phyloP scores from a whole-genome alignment of 192 early-diverging fungal genomes.

The Entomortierella beljakovae region DNA sequence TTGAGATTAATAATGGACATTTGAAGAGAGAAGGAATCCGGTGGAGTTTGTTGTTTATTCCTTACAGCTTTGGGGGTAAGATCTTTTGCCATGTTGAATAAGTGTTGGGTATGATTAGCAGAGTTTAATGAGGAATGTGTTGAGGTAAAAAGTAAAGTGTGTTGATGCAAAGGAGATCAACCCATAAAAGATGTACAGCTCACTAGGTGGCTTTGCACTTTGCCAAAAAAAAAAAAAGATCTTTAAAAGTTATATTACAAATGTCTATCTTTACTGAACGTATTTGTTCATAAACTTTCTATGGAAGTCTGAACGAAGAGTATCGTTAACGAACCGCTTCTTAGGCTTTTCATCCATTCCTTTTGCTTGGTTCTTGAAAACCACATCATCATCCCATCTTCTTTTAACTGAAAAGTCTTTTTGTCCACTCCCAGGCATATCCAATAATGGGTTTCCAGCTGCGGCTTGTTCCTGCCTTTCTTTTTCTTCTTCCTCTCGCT shows the following conservation, averaged over 20 bases:
- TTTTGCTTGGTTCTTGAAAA: conserved; percentile 96
- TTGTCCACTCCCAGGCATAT: conserved; percentile 41
- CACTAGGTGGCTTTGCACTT: conserved; percentile 10
- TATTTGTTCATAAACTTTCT: conserved; percentile 96
- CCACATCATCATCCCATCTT: conserved; percentile 98
- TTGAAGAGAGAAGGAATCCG: too few relatives aligned
- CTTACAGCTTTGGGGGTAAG: conserved; percentile 82
- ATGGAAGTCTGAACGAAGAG: conserved; percentile 96
- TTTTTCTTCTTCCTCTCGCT: conserved; percentile 68
- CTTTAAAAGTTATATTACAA: conserved; percentile 9
- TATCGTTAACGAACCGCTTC: conserved; percentile 98
- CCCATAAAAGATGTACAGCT: not conserved
- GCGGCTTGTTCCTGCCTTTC: conserved; percentile 69
- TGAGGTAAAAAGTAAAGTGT: too few relatives aligned
- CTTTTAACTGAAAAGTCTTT: conserved; percentile 87
- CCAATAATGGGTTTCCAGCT: conserved; percentile 88
- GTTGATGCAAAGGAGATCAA: not conserved
- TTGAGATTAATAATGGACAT: too few relatives aligned
- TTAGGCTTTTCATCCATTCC: conserved; percentile 88
- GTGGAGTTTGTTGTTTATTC: too few relatives aligned
- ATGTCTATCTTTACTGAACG: conserved; percentile 65
- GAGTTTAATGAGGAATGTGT: too few relatives aligned
- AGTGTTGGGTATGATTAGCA: too few relatives aligned
- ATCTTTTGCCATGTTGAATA: too few relatives aligned
- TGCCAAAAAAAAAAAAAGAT: not conserved